Base-by-base conservation (phyloP, 2,329 filamentous ascomycete genomes). In the Alternaria sp. region DNA sequence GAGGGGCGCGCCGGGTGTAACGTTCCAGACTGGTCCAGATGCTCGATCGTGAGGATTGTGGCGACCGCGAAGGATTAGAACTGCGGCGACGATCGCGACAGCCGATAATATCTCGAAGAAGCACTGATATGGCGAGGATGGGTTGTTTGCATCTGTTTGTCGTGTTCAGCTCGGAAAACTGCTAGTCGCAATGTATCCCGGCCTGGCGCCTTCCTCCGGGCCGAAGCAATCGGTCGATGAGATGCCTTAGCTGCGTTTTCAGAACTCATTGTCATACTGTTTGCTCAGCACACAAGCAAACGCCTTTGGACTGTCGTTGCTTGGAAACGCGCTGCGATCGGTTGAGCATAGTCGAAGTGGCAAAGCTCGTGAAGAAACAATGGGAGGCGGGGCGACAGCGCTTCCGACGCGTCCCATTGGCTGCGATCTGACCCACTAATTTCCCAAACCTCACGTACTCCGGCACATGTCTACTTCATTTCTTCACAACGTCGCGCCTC, bases 191-290 rank as follows among this genome's bases (percentile, higher is more conserved):
- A 33, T 21, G 25, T 51, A 62, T 58, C 47, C 26, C 25, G 41
- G 57, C 57, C 21, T 46, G 57, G 49, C 55, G 21, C 14, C 44
- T 49, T 55, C 25, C 25, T 46, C 47, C 55, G 47, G 25, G 47
- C 60, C 60, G 60, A 62, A 50, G 28, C 18, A 26, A 47, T 59
- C 47, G 60, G 47, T 62, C 55, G 60, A 46, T 53, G 20, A 26
- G 43, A 14, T 47, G 43, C 43, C 41, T 46, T 28, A 33, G 20
- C 28, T 47, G 26, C 49, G 14, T n/a, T 26, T 23, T 45, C 43
- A 47, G 28, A 30, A 56, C 6, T 3, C 43, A 6, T 47, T 14
- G 54, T 15, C 8, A 28, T 1, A 18, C 8, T 23, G 54, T 26
- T 30, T 33, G 18, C 41, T 23, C 44, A 30, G 11, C 23, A 23